phyloP scores from a whole-genome alignment of 2,329 filamentous ascomycete genomes.

The Didymella pinodella region DNA sequence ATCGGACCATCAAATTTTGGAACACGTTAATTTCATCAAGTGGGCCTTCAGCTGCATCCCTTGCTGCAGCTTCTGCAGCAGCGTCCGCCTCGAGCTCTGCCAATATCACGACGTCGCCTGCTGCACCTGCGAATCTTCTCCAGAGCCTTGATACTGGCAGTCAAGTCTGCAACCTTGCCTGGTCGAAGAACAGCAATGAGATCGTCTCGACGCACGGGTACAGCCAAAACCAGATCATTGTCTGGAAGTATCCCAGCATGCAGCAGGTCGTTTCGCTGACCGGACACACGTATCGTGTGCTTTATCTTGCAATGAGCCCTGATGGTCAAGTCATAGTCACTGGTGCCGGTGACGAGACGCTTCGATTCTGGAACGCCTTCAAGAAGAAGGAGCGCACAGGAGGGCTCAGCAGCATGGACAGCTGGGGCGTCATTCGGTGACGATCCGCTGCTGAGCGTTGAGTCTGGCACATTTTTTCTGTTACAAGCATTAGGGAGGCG shows the following conservation, averaged over 20 bases:
- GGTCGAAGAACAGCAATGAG: slow-evolving; percentile 97
- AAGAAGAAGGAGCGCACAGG: slow-evolving; percentile 76
- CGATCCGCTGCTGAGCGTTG: not conserved
- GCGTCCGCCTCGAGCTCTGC: slow-evolving; percentile 43
- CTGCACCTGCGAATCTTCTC: slow-evolving; percentile 55
- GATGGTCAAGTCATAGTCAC: slow-evolving; percentile 94
- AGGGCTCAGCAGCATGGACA: slow-evolving; percentile 66
- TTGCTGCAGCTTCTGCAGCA: slow-evolving; percentile 49
- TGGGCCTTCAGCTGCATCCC: slow-evolving; percentile 51
- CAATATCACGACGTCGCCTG: slow-evolving; percentile 43
- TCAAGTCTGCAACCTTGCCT: slow-evolving; percentile 98
- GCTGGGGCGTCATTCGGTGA: slow-evolving; percentile 82
- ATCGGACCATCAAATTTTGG: slow-evolving; percentile 97
- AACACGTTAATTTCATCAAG: slow-evolving; percentile 82
- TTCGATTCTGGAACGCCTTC: slow-evolving; percentile 97
- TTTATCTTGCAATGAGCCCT: slow-evolving; percentile 97
- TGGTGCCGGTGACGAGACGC: slow-evolving; percentile 92
- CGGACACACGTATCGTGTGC: slow-evolving; percentile 93
- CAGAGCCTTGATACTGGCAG: slow-evolving; percentile 96
- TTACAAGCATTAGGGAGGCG: slow-evolving; percentile 18
- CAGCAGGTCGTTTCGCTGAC: slow-evolving; percentile 94
- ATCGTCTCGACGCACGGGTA: slow-evolving; percentile 97
- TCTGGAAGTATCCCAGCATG: slow-evolving; percentile 99
- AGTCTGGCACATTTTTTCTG: slow-evolving; percentile 8
- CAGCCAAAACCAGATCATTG: slow-evolving; percentile 97